Percentiles rank a stretch among this genome's conserved stretches.
Conservation (phyloP, 2,329 filamentous ascomycete genomes). For the Pseudogymnoascus sp. region DNA sequence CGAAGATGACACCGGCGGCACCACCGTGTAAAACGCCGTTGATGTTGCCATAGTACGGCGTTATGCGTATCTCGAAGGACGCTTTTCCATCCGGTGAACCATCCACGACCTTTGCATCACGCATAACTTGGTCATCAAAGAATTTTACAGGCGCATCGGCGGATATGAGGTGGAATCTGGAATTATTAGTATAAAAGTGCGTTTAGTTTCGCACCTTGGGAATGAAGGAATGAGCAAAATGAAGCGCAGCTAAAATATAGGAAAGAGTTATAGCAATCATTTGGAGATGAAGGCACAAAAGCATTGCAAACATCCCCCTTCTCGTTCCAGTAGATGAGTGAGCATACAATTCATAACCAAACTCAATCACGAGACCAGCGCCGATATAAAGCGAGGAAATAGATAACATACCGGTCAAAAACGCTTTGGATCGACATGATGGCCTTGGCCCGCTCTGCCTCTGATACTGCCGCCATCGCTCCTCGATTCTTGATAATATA, state of each 20-base stretch:
- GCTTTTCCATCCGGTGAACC: slow-evolving; percentile 29
- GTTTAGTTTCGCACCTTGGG: not conserved
- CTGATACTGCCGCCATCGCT: not conserved
- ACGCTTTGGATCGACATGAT: slow-evolving; percentile 24
- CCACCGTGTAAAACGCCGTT: slow-evolving; percentile 45
- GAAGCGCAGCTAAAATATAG: not conserved
- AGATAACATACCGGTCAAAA: slow-evolving; percentile 23
- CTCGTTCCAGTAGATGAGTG: not conserved
- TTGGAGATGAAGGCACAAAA: not conserved
- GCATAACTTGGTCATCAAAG: slow-evolving; percentile 23
- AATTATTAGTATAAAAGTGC: not conserved
- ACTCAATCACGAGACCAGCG: not conserved
- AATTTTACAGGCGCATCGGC: slow-evolving; percentile 1
- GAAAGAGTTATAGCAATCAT: not conserved
- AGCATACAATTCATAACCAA: not conserved
- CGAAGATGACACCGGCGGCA: slow-evolving; percentile 46
- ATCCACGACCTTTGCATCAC: slow-evolving; percentile 23
- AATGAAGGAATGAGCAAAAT: not conserved
- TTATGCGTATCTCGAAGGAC: slow-evolving; percentile 38
- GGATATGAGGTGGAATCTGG: slow-evolving; percentile 19
- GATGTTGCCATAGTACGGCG: slow-evolving; percentile 38
- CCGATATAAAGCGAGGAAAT: not conserved
- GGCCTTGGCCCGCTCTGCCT: slow-evolving; percentile 17
- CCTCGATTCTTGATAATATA: not conserved
- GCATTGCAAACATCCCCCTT: not conserved